These are phyloP conservation scores for Celoporthe dispersa DNA, from an alignment of 2,329 filamentous ascomycete species.

Conservation along the genomic window DNA sequence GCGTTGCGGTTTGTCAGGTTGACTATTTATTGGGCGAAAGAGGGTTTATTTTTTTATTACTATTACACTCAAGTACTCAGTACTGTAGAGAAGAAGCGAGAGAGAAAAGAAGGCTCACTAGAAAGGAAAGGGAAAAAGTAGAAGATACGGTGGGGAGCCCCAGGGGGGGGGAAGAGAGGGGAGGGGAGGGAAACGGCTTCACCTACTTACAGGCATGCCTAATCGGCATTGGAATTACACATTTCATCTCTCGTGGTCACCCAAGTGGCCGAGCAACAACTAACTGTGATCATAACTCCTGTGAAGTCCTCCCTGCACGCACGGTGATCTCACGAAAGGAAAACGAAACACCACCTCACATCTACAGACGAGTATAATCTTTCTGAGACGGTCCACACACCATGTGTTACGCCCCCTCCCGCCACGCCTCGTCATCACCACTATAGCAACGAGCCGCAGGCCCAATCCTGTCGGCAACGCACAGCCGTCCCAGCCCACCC, in stretches of 20 bases:
- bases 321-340: not conserved
- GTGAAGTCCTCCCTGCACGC: not conserved
- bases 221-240: not conserved
- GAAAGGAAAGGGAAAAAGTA: not conserved
- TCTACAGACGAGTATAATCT: no score
- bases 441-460: not conserved
- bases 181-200: not conserved
- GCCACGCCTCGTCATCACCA: slow-evolving; percentile 1
- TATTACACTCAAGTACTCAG: not conserved
- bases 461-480: not conserved
- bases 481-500: not conserved
- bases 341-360: not conserved
- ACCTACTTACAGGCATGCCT: not conserved
- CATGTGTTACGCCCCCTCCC: not conserved
- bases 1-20: not conserved
- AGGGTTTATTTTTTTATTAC: not conserved
- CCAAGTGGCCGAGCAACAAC: not conserved
- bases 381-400: not conserved
- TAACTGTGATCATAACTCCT: not conserved
- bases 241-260: not conserved
- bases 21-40: not conserved
- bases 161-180: not conserved
- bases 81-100: not conserved
- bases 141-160: not conserved
- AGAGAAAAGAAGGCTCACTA: not conserved